Evolutionary conservation across 2,329 filamentous ascomycete genomes (phyloP).

Genomic region (Cladosporium phlei): DNA sequence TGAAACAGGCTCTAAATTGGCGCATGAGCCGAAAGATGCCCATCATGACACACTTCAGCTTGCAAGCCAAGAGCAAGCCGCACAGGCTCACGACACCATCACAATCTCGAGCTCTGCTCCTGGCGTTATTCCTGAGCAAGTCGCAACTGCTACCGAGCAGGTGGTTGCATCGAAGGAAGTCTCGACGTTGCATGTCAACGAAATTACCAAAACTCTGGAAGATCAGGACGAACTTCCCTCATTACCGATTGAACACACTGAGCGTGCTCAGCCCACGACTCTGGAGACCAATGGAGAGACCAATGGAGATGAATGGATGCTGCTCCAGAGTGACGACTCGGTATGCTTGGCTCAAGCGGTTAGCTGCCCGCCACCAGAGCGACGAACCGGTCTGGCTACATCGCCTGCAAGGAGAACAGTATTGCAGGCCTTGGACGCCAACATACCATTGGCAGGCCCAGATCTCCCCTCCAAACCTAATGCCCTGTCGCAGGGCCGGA

Average conservation of each 20-base stretch:
- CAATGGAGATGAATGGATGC: constrained; percentile 1
- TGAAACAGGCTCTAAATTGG: constrained; percentile 45
- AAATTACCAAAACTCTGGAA: not conserved
- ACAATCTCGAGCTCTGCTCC: not conserved
- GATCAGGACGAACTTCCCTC: not conserved
- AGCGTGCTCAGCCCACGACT: too few species aligned
- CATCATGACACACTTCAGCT: not conserved
- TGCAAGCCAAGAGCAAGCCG: not conserved
- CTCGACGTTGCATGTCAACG: too few species aligned
- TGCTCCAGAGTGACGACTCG: constrained; percentile 17
- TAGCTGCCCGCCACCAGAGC: not conserved
- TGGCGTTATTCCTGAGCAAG: too few species aligned
- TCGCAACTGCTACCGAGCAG: too few species aligned
- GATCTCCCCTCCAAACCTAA: not conserved
- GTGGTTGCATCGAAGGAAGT: too few species aligned
- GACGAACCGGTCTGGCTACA: not conserved
- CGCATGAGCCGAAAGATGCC: not conserved
- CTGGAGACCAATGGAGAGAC: too few species aligned
- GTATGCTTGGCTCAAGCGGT: not conserved
- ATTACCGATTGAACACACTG: too few species aligned
- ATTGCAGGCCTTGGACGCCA: constrained; percentile 25
- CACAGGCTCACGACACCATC: not conserved
- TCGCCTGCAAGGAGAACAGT: constrained; percentile 16
- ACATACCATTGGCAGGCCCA: constrained; percentile 12
- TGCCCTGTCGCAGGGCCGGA: not conserved